Evolutionary conservation across 148 eudicot genomes (phyloP).

Genomic region (Spergularia marina): DNA sequence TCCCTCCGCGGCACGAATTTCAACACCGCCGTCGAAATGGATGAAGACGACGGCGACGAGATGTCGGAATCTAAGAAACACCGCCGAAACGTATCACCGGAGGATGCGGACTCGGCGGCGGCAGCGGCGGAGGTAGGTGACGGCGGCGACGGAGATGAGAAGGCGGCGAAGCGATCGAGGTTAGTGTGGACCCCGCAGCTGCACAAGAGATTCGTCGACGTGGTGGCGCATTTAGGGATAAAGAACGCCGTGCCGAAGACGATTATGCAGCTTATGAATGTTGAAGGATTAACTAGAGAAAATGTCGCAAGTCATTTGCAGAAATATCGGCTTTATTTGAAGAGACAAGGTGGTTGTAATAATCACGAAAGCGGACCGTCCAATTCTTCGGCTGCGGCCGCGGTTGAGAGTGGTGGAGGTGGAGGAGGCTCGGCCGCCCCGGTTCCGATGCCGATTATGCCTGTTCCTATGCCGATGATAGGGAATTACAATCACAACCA

Average conservation of each 20-base stretch:
- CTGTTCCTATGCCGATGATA: neutral
- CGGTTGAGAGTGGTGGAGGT: neutral
- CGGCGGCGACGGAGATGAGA: slow-evolving; percentile 17
- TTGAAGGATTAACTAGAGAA: slow-evolving; percentile 83
- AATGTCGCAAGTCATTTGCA: slow-evolving; percentile 95
- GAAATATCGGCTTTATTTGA: slow-evolving; percentile 82
- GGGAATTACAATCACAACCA: neutral
- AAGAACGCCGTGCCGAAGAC: slow-evolving; percentile 93
- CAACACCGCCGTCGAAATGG: neutral
- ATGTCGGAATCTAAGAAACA: neutral
- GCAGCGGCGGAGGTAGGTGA: slow-evolving; percentile 21
- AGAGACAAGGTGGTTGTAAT: slow-evolving; percentile 58
- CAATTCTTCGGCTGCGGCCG: neutral
- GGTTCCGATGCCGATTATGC: neutral
- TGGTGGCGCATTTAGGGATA: slow-evolving; percentile 72
- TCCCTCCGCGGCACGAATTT: slow-evolving; percentile 13
- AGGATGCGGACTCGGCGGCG: slow-evolving; percentile 19
- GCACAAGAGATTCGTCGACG: slow-evolving; percentile 89
- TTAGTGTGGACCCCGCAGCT: slow-evolving; percentile 96
- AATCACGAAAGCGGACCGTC: slow-evolving; percentile 19
- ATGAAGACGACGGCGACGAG: slow-evolving; percentile 4
- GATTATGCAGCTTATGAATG: slow-evolving; percentile 97
- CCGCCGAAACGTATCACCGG: neutral
- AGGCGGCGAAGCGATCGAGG: slow-evolving; percentile 55
- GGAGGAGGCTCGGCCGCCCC: neutral